These are phyloP conservation scores for Ustilago nuda DNA, from an alignment of 1,284 basidiomycete genomes.

Conservation along the genomic window DNA sequence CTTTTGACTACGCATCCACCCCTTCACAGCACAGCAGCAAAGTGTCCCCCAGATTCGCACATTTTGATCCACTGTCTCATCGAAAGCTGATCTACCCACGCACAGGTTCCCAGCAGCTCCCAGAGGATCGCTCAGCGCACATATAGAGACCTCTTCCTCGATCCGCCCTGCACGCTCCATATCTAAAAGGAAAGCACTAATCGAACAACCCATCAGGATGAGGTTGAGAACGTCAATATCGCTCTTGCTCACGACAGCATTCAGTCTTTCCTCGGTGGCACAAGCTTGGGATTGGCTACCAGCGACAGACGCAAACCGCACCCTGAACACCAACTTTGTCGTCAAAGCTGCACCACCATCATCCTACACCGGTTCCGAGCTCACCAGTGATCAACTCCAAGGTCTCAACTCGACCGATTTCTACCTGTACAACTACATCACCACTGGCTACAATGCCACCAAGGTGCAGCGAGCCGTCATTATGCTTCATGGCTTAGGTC, in stretches of 20 bases:
- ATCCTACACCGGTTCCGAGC: not conserved
- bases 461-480: constrained; percentile 49
- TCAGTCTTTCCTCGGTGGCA: constrained; percentile 6
- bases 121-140: not conserved
- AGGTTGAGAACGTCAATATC: constrained; percentile 4
- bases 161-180: not conserved
- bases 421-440: constrained; percentile 52
- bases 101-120: not conserved
- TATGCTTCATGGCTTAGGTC: constrained; percentile 52
- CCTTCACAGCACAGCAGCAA: no score
- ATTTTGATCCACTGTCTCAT: no score
- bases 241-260: constrained; percentile 12
- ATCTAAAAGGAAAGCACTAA: not conserved
- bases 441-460: constrained; percentile 31
- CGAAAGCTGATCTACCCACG: no score
- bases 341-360: constrained; percentile 37
- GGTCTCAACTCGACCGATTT: constrained; percentile 32
- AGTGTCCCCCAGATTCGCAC: no score
- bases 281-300: constrained; percentile 49
- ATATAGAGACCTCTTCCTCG: not conserved
- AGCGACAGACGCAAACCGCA: constrained; percentile 44
- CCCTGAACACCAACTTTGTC: constrained; percentile 37
- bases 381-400: constrained; percentile 17
- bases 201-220: constrained; percentile 4
- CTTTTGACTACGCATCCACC: no score